Conservation (phyloP, 257 asterid species). For the Handroanthus guayacan region DNA sequence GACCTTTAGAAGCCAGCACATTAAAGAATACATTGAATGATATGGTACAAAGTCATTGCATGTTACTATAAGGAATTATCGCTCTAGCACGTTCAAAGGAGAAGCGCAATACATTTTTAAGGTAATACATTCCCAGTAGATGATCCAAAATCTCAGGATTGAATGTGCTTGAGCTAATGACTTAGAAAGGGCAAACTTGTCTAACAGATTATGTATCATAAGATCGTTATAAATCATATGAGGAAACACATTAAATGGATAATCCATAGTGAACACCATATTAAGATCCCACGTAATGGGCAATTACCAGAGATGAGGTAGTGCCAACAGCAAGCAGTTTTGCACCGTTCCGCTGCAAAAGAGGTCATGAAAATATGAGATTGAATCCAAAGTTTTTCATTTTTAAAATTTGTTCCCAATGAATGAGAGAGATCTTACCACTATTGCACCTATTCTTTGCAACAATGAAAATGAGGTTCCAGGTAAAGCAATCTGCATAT, state of each 20-base stretch:
- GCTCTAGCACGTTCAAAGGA: not conserved
- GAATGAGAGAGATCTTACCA: slow-evolving; percentile 45
- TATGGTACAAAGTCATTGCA: not conserved
- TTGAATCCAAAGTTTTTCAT: slow-evolving; percentile 18
- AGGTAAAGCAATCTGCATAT: slow-evolving; percentile 68
- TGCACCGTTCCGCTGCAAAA: slow-evolving; percentile 83
- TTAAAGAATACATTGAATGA: not conserved
- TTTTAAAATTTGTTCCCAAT: not conserved
- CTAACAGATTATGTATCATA: slow-evolving; percentile 17
- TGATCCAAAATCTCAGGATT: not conserved
- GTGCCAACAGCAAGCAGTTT: slow-evolving; percentile 98
- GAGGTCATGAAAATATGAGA: slow-evolving; percentile 16
- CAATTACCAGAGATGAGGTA: slow-evolving; percentile 85
- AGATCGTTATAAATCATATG: not conserved
- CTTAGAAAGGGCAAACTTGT: not conserved
- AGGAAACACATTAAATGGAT: not conserved
- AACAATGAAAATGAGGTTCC: slow-evolving; percentile 74
- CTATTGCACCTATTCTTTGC: slow-evolving; percentile 81
- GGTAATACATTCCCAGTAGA: not conserved
- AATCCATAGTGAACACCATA: not conserved
- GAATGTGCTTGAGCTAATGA: not conserved
- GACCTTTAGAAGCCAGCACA: not conserved
- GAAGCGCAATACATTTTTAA: not conserved
- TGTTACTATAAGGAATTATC: too few species aligned
- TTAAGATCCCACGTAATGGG: not conserved